Evolutionary conservation across 805 yeast species (phyloP).

Genomic region (Metschnikowia noctiluminum): DNA sequence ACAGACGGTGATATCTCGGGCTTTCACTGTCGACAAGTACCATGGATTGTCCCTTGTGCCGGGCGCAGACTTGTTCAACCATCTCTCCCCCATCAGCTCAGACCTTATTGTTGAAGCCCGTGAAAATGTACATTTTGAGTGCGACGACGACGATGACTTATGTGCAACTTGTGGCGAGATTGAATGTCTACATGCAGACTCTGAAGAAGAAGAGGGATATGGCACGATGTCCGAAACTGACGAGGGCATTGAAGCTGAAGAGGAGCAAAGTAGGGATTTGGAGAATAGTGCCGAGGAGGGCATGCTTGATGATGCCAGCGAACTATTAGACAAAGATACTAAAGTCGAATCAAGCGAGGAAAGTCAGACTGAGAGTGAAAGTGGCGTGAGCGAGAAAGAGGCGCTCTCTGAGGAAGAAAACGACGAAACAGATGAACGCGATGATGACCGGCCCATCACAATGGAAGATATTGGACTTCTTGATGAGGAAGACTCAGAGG

Average conservation of each 20-base stretch:
- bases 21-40: slow-evolving; percentile 74
- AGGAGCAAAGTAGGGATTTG: slow-evolving; percentile 19
- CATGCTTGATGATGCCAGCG: slow-evolving; percentile 5
- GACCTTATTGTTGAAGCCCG: slow-evolving; percentile 17
- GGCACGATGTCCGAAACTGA: slow-evolving; percentile 12
- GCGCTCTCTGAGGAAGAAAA: not conserved
- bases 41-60: slow-evolving; percentile 81
- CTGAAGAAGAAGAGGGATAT: slow-evolving; percentile 15
- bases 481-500: slow-evolving; percentile 12
- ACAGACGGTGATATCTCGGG: slow-evolving; percentile 68
- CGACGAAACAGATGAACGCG: not conserved
- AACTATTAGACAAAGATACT: not conserved
- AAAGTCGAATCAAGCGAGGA: slow-evolving; percentile 16
- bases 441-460: slow-evolving; percentile 19
- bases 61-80: slow-evolving; percentile 88
- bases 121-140: slow-evolving; percentile 48
- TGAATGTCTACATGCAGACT: slow-evolving; percentile 16
- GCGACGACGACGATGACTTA: slow-evolving; percentile 20
- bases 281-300: slow-evolving; percentile 19
- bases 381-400: not conserved
- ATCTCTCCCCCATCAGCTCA: slow-evolving; percentile 38
- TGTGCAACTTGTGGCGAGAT: slow-evolving; percentile 19
- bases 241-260: not conserved
- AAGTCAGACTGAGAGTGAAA: slow-evolving; percentile 8
- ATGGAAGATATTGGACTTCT: slow-evolving; percentile 23